phyloP scores from a whole-genome alignment of 2,329 filamentous ascomycete species.

The Sporothrix pallida region DNA sequence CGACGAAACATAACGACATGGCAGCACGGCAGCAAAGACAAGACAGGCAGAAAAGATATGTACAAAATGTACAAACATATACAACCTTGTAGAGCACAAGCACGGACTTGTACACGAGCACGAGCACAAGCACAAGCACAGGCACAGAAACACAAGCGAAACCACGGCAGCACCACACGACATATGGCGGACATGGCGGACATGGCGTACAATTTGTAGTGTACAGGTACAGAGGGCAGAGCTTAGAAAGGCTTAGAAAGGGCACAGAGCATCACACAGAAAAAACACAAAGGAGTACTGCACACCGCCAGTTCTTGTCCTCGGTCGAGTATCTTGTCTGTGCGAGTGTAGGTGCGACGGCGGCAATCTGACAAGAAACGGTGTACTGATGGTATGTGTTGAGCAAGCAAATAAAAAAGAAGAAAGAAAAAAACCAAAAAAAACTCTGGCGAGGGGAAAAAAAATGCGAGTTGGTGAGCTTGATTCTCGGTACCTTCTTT shows the following conservation, averaged over 20 bases:
- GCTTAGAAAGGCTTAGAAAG: no score
- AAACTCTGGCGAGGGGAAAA: background rate
- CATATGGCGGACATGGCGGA: background rate
- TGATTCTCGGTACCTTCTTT: background rate
- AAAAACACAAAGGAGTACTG: background rate
- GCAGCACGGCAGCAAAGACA: background rate
- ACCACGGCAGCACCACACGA: background rate
- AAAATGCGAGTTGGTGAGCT: background rate
- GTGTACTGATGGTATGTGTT: background rate
- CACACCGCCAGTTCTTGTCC: constrained; percentile 11
- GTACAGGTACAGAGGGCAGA: background rate
- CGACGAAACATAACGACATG: background rate
- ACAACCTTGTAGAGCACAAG: no score
- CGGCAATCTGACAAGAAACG: constrained; percentile 1
- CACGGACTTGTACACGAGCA: no score
- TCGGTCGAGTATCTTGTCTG: constrained; percentile 3
- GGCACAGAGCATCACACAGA: background rate
- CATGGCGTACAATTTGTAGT: background rate
- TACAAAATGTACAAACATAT: no score
- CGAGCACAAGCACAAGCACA: no score
- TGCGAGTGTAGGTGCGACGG: background rate
- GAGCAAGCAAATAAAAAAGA: background rate
- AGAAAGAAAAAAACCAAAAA: background rate
- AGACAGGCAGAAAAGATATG: background rate
- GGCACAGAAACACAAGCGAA: background rate